Evolutionary conservation across 805 yeast genomes (phyloP), one percentile per base, ranked within the genome.

Genomic region (Spathaspora passalidarum): DNA sequence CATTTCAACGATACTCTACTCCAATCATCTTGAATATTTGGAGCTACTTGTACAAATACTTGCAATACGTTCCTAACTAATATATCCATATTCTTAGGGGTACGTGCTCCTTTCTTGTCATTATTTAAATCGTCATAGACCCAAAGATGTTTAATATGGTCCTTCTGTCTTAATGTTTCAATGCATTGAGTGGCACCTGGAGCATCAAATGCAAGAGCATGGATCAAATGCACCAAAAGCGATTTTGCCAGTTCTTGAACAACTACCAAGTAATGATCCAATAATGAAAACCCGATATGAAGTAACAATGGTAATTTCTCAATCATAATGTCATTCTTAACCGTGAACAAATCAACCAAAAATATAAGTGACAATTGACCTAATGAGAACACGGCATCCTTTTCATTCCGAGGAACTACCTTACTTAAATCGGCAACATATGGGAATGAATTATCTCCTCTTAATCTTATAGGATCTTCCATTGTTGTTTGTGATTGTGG

Each of bases 331-430:
- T 87, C 92, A 44, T 78, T 79, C 1, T 88, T 84, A 14, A 80
- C 71, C 4, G 86, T 76, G 43, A 89, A 72, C 37, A 92, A 65
- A 59, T 94, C 97, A 1, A 89, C 96, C 46, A 94, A 66, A 52
- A 91, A 84, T 0, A 94, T 83, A 62, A 88, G 76, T 0, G 97
- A 89, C 26, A 94, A 63, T 58, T 94, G 98, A 2, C 97, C 94
- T 43, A 82, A 71, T 0, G 97, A 90, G 52, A 94, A 86, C 1
- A 90, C 81, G 0, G 91, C 82, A 51, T 84, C 92, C 56, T 82
- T 77, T 19, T 79, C 79, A 37, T 72, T 73, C 16, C 75, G 71
- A 0, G 68, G 60, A 10, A 81, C 75, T n/a, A 87, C 64, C 16
- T 71, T 70, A 64, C 83, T 73, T 16, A 90, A 68, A 56, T 89